Evolutionary conservation across 768 basidiomycete genomes (phyloP), one percentile per base, ranked within the genome.

Genomic region (Collybiopsis luxurians): DNA sequence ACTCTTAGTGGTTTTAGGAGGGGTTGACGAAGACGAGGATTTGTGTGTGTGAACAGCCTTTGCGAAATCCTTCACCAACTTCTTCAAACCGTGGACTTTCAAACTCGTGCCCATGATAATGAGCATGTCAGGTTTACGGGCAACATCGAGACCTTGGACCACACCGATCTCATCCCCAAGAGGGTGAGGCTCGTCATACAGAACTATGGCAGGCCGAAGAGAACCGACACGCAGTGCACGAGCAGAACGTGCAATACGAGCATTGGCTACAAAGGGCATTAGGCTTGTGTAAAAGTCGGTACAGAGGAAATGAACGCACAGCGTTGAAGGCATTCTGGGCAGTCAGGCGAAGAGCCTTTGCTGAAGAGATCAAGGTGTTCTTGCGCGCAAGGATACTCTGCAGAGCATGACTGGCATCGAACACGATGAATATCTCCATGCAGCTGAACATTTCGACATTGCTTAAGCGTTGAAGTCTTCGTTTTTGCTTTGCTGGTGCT

Each of bases 51-150:
- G 94, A 5, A 97, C 87, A n/a, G 78, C 79, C 62, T 83, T 85
- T 4, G 95, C 92, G 59, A 98, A 97, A 51, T 96, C 93, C 71
- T 94, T 97, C 50, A 97, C 94, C 28, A 98, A 82, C 65, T 87
- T 90, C 74, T 92, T 94, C 54, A 98, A 75, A 13, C 95, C 96
- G 61, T 97, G 95, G 10, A 98, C 97, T 71, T 96, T 96, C 56
- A 99, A 79, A 17, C 92, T 94, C 15, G 97, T 99, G 23, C 96
- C 96, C 91, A 98, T 95, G 64, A 99, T 89, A 63, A 99, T 86
- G 40, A 99, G 76, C 76, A 97, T 79, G 68, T 98, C 96, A 2
- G 97, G 96, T 65, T 83, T 87, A 52, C 86, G 84, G 15, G 75
- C 71, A 4, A 97, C 68, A 67, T 99, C 96, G 15, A 80, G 74